phyloP scores from a whole-genome alignment of 208 protist genomes.

The Crithidia brevicula region DNA sequence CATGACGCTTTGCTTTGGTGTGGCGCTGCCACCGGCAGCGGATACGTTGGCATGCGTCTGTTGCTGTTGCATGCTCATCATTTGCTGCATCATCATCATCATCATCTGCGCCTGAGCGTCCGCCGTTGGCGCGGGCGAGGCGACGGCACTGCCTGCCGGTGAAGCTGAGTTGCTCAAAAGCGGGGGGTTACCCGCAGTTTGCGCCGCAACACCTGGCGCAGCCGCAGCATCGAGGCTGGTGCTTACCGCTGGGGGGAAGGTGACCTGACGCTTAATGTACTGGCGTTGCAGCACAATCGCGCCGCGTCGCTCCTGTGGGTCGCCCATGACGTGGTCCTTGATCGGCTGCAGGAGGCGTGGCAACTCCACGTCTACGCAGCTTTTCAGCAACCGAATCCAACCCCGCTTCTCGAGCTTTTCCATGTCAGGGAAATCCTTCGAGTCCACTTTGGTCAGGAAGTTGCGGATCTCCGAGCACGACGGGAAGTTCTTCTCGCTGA shows the following conservation, averaged over 20 bases:
- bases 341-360: constrained; percentile 76
- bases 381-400: constrained; percentile 54
- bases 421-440: constrained; percentile 55
- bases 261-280: constrained; percentile 13
- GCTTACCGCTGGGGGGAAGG: neutral
- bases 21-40: too few relatives aligned
- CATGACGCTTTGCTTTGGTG: neutral
- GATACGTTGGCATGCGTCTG: constrained; percentile 11
- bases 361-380: constrained; percentile 64
- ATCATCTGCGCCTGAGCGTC: constrained; percentile 42
- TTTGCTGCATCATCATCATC: constrained; percentile 46
- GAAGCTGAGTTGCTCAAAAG: too few relatives aligned
- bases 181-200: neutral
- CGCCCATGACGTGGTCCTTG: constrained; percentile 50
- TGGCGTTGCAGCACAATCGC: constrained; percentile 22
- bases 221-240: neutral
- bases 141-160: neutral
- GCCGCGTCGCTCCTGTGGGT: constrained; percentile 49
- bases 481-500: constrained; percentile 64
- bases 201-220: neutral
- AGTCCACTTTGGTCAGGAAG: constrained; percentile 49
- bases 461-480: constrained; percentile 29
- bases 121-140: neutral
- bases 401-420: constrained; percentile 63
- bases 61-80: constrained; percentile 39